Base-by-base conservation (phyloP, 208 protist species). In the Trypanosoma boissoni region DNA sequence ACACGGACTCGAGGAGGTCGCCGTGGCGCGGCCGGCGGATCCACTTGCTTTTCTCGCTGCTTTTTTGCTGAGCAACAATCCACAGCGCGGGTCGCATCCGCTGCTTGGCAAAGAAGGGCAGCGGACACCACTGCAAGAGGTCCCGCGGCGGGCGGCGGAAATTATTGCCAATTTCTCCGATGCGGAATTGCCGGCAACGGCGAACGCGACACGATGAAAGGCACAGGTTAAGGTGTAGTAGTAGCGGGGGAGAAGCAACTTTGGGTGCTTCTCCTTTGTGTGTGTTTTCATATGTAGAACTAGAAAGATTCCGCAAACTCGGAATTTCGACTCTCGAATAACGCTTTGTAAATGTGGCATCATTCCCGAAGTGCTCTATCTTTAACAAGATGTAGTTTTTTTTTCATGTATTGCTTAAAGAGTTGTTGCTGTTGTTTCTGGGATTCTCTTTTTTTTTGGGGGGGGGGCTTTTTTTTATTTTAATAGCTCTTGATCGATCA, bases 31-130 rank as follows among this genome's bases (percentile, higher is more conserved):
- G 2, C 88, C 88, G 18, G 62, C 65, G 9, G 88, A 95, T 68
- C 76, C 88, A 14, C 65, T 95, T 27, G 83, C 81, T 16, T 95
- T 92, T 64, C 64, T 95, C 14, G 88, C 78, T 7, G 84, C 86
- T 24, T 95, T 88, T 63, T 49, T 95, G 32, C 46, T 92, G 41
- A 72, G 52, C 58, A 95, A 91, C 72, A 95, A 95, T 62, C 88
- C 88, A 37, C 88, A 95, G 68, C 53, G 68, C 24, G 29, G 16
- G 29, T 58, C 72, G 10, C 64, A 52, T 24, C 64, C 64, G 39
- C 43, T 80, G 14, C 54, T 76, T 4, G 37, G 44, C 8, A 68
- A 72, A 3, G 68, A 65, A 21, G 68, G 58, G n/a, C 58, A 58
- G 16, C 57, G 66, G 49, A 58, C 74, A 21, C 68, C 74, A 27